Percentiles rank a stretch among this genome's conserved stretches.
phyloP scores from a whole-genome alignment of 371 early-diverging fungal genomes.

The Apophysomyces trapeziformis region DNA sequence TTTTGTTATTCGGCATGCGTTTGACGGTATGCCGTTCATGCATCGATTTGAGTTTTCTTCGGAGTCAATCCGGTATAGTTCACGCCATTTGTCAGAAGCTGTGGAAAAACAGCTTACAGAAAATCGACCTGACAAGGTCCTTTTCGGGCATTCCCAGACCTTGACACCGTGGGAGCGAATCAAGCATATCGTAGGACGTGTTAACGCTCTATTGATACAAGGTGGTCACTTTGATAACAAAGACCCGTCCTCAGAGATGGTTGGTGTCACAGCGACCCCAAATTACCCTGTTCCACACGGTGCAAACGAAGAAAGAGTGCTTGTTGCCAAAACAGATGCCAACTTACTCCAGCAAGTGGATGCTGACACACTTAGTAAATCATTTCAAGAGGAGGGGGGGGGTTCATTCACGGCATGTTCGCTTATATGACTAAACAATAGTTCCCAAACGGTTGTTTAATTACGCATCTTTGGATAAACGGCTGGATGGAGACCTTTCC shows the following conservation, averaged over 20 bases:
- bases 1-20: constrained; percentile 41
- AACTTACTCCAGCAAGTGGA: constrained; percentile 64
- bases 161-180: constrained; percentile 18
- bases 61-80: constrained; percentile 34
- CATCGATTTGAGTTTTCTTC: constrained; percentile 43
- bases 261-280: constrained; percentile 60
- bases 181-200: not conserved
- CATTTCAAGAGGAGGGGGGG: not conserved
- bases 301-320: constrained; percentile 12
- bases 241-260: constrained; percentile 24
- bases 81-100: constrained; percentile 28
- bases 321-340: constrained; percentile 64
- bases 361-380: constrained; percentile 58
- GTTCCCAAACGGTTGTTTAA: constrained; percentile 55
- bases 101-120: constrained; percentile 18
- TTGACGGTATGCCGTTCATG: constrained; percentile 47
- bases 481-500: constrained; percentile 45
- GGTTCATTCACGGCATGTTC: not conserved
- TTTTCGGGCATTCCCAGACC: constrained; percentile 31
- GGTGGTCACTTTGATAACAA: not conserved
- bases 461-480: constrained; percentile 51
- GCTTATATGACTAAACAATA: constrained; percentile 4
- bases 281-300: constrained; percentile 52
- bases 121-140: not conserved
- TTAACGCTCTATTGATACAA: constrained; percentile 3